Evolutionary conservation across 2,329 filamentous ascomycete genomes (phyloP).

Genomic region (Alternaria consortialis): DNA sequence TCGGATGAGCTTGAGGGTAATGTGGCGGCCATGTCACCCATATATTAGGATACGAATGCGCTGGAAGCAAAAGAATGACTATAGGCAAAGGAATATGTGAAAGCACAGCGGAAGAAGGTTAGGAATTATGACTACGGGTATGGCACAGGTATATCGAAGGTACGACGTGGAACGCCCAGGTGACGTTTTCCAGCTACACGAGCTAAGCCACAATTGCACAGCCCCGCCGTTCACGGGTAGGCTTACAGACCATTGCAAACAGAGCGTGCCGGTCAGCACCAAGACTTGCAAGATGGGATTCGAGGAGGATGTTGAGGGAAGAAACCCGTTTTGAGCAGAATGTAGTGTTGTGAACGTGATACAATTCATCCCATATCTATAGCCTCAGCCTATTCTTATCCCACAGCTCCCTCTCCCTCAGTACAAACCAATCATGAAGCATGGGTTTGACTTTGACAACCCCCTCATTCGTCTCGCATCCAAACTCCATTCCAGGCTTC

Average conservation of each 20-base stretch:
- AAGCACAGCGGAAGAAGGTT: neutral
- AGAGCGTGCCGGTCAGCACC: neutral
- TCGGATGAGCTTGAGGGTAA: constrained; percentile 22
- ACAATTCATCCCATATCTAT: neutral
- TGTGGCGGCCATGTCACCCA: constrained; percentile 29
- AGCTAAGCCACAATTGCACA: constrained; percentile 36
- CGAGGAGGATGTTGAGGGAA: neutral
- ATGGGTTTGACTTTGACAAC: constrained; percentile 65
- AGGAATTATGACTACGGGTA: neutral
- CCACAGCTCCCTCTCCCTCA: constrained; percentile 49
- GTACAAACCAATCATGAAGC: constrained; percentile 77
- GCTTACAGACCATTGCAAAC: constrained; percentile 6
- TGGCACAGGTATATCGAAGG: neutral
- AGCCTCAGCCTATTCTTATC: constrained; percentile 35
- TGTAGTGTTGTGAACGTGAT: neutral
- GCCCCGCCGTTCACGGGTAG: constrained; percentile 22
- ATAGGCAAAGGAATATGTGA: neutral
- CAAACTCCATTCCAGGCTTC: constrained; percentile 65
- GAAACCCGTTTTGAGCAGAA: neutral
- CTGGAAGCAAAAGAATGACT: neutral
- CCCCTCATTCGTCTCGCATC: constrained; percentile 26
- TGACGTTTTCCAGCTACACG: constrained; percentile 11
- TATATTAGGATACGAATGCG: neutral
- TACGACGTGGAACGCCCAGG: neutral
- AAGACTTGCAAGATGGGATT: neutral